Base-by-base conservation (phyloP, 2,329 filamentous ascomycete species). In the Allantophomopsis lycopodina region DNA sequence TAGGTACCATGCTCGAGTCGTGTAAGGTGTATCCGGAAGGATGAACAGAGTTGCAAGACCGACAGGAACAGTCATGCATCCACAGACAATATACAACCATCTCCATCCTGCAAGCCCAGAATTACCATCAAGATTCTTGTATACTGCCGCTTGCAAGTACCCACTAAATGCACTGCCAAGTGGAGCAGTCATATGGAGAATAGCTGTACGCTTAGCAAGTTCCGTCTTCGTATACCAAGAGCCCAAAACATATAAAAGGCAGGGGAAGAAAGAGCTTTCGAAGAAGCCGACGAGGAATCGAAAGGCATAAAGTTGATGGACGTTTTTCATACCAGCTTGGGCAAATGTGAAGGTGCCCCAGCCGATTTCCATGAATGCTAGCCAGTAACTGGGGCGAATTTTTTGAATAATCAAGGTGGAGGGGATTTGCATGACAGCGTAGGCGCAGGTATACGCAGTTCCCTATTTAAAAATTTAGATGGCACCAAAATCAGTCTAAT, bases 31-130 rank as follows among this genome's bases (percentile, higher is more conserved):
- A 44, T 76, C 71, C 0, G 72, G 69, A 1, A 73, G 58, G 37
- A 73, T 60, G 36, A 71, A 64, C 1, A 54, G 62, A 0, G 67
- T 63, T 0, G 50, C 47, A 16, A 72, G 49, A 20, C 69, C 69
- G 14, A 70, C 48, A 10, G 47, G 45, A 60, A 72, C 69, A 10
- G 69, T 73, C 28, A 63, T 51, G 3, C 60, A 61, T 7, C 73
- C 73, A 48, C 76, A 71, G 38, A 78, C 56, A 38, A 59, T 55
- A 55, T 76, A 77, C 0, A 77, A 60, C 73, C 73, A 78, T 16
- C 69, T 60, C 74, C 73, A 79, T 10, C 60, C 65, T 0, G 49
- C 42, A 2, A 60, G 50, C 0, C 61, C 61, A 2, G 50, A 40
- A 2, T 45, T 46, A 0, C 61, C 59, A 32, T 62, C 51, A 39